Percentiles rank a stretch among this genome's conserved stretches.
These are phyloP conservation scores for Diutina scorzettiae DNA, from an alignment of 1,139 yeast species.

Conservation along the genomic window DNA sequence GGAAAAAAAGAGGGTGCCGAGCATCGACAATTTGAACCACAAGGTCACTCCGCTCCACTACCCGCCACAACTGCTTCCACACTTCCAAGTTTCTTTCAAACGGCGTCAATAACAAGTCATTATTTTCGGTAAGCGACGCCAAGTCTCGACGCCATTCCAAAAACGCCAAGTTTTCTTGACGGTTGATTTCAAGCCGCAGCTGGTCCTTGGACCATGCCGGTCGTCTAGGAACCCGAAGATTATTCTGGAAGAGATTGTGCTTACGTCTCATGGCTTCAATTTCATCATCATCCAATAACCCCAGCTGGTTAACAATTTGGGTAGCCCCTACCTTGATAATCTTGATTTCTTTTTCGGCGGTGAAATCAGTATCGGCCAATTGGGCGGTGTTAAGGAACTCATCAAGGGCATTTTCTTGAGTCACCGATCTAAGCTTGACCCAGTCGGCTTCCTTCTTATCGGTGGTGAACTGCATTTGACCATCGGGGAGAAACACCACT, in stretches of 20 bases:
- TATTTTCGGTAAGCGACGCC: conserved; percentile 72
- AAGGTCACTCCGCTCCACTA: conserved; percentile 87
- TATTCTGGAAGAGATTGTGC: conserved; percentile 66
- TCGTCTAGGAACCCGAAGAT: conserved; percentile 87
- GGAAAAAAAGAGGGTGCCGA: conserved; percentile 80
- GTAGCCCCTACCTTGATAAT: conserved; percentile 69
- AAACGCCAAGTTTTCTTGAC: conserved; percentile 84
- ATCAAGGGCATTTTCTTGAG: conserved; percentile 89
- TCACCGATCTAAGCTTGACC: conserved; percentile 86
- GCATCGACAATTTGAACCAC: conserved; percentile 98
- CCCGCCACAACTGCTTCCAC: conserved; percentile 99
- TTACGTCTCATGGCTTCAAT: conserved; percentile 44
- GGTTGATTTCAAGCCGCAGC: conserved; percentile 67
- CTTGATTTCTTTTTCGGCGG: conserved; percentile 84
- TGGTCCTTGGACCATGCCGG: conserved; percentile 73
- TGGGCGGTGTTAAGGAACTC: conserved; percentile 93
- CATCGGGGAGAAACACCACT: conserved; percentile 67
- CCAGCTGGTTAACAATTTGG: conserved; percentile 31
- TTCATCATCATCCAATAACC: conserved; percentile 56
- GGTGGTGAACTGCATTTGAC: conserved; percentile 74
- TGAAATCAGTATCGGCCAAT: conserved; percentile 90
- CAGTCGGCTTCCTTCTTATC: conserved; percentile 77
- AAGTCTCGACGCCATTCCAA: conserved; percentile 87
- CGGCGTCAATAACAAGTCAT: conserved; percentile 83
- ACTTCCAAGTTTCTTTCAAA: conserved; percentile 96